A percentile compares a stretch with the other conserved stretches of the same genome.
Evolutionary conservation across 2,329 filamentous ascomycete genomes (phyloP).

Genomic region (Fusarium luffae): DNA sequence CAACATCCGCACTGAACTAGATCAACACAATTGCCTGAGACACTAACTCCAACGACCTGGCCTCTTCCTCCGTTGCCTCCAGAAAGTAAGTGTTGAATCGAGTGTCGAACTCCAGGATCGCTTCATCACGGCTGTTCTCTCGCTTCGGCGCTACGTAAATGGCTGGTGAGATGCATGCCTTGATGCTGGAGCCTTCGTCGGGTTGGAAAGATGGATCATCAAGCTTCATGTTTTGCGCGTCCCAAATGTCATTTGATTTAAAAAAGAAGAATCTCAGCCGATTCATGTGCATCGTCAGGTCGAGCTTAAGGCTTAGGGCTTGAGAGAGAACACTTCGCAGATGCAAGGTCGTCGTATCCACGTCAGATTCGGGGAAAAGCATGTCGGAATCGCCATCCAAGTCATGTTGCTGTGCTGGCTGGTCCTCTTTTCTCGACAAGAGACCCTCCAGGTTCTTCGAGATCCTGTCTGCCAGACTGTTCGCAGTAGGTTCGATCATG

Average conservation of each 20-base stretch:
- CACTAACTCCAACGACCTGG: background rate
- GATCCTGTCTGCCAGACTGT: background rate
- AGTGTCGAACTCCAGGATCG: background rate
- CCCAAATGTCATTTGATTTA: background rate
- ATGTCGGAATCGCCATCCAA: background rate
- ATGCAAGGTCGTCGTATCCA: background rate
- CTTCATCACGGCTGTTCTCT: background rate
- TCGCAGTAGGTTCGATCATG: background rate
- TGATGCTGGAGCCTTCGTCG: background rate
- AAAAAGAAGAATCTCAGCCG: background rate
- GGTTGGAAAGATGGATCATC: background rate
- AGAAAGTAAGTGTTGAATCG: background rate
- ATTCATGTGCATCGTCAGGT: background rate
- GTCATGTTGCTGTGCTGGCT: background rate
- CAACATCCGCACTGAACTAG: background rate
- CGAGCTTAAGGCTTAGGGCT: background rate
- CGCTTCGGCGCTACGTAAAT: background rate
- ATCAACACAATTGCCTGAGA: background rate
- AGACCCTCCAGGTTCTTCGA: background rate
- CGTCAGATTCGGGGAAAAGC: background rate
- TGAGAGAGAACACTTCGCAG: background rate
- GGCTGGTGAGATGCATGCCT: background rate
- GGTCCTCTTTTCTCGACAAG: background rate
- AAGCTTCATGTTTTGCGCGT: background rate
- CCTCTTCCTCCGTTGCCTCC: background rate